These are phyloP conservation scores for Artemisia argyi DNA, from an alignment of 129 eudicot genomes.

Conservation along the genomic window DNA sequence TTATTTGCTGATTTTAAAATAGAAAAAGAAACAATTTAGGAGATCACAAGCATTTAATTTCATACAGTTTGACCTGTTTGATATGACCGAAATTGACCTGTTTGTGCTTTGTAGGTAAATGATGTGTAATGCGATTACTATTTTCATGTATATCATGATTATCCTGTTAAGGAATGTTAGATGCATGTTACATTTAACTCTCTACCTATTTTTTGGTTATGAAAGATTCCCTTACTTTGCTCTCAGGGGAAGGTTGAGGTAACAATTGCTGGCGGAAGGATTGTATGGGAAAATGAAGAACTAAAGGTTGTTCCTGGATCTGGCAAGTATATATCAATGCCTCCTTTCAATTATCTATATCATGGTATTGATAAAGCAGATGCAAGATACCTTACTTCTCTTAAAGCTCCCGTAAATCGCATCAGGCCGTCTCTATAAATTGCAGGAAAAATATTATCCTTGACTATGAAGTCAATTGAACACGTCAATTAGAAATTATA, in stretches of 20 bases:
- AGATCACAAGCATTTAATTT: no score
- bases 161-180: not conserved
- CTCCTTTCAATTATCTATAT: constrained; percentile 77
- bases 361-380: constrained; percentile 85
- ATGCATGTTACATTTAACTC: not conserved
- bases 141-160: not conserved
- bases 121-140: not conserved
- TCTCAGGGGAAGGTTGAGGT: constrained; percentile 89
- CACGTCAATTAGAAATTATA: not conserved
- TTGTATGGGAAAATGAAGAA: constrained; percentile 85
- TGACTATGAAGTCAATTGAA: constrained; percentile 7
- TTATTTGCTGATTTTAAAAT: no score
- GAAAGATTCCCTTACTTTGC: not conserved
- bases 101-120: no score
- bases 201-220: not conserved
- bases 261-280: constrained; percentile 94
- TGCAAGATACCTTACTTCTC: constrained; percentile 62
- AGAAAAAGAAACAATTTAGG: no score
- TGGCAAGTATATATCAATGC: constrained; percentile 82
- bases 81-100: no score
- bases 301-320: constrained; percentile 78
- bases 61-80: no score
- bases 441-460: constrained; percentile 4
- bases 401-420: constrained; percentile 78
- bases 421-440: constrained; percentile 38